A percentile compares a stretch with the other conserved stretches of the same genome.
Evolutionary conservation across 2,329 filamentous ascomycete genomes (phyloP).

Genomic region (Byssoonygena ceratinophila): DNA sequence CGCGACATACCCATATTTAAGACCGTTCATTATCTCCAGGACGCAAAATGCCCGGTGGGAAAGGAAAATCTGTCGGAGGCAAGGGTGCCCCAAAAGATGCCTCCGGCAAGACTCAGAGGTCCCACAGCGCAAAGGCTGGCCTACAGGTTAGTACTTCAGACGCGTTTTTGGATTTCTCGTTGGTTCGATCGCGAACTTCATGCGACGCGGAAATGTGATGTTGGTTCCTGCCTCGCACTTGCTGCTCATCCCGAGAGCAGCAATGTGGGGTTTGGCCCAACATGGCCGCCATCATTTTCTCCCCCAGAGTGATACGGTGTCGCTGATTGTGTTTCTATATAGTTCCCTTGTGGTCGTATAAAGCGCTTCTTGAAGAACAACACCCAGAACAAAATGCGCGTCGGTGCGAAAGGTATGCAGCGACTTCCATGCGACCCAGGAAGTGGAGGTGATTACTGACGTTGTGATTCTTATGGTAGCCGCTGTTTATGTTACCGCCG

Average conservation of each 20-base stretch:
- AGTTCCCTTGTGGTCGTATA: slow-evolving; percentile 99
- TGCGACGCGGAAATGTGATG: slow-evolving; percentile 4
- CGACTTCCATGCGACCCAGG: neutral
- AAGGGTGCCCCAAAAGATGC: slow-evolving; percentile 79
- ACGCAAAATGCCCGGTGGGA: slow-evolving; percentile 64
- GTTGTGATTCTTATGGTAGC: slow-evolving; percentile 39
- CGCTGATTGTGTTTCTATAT: slow-evolving; percentile 26
- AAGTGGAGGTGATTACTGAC: too few species aligned
- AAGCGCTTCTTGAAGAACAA: slow-evolving; percentile 99
- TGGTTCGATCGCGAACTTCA: neutral
- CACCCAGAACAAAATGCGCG: slow-evolving; percentile 99
- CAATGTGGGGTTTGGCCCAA: slow-evolving; percentile 9
- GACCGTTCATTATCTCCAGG: slow-evolving; percentile 22
- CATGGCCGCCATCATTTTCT: neutral
- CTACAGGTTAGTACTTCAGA: slow-evolving; percentile 63
- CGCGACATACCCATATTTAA: slow-evolving; percentile 21
- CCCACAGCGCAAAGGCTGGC: slow-evolving; percentile 85
- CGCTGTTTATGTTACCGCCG: slow-evolving; percentile 92
- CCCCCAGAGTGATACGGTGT: slow-evolving; percentile 2
- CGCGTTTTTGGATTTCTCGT: neutral
- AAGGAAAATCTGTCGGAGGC: slow-evolving; percentile 84
- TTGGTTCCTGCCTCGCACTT: slow-evolving; percentile 4
- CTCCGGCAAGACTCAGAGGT: slow-evolving; percentile 83
- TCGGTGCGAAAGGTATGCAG: slow-evolving; percentile 67
- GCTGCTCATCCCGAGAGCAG: slow-evolving; percentile 3